Base-by-base conservation (phyloP, 1,284 basidiomycete species). In the Fomitopsis schrenkii region DNA sequence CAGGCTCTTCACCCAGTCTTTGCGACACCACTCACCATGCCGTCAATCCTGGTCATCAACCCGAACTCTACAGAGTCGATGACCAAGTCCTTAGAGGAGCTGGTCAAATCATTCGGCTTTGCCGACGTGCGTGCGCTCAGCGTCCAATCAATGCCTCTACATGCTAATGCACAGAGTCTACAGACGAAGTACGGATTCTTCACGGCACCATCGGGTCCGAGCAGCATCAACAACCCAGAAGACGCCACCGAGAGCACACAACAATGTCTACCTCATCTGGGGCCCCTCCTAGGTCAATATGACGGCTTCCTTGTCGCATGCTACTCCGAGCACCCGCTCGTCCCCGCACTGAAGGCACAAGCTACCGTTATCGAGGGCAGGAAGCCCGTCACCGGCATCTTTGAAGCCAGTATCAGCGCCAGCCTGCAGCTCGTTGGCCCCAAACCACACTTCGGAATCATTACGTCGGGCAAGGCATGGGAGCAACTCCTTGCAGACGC, bases 251-350 rank as follows among this genome's bases (percentile, higher is more conserved):
- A 72, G 5, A 80, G 78, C 6, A 77, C 81, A 2, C 64, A 70
- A 0, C 69, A 70, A 26, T 78, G 77, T 22, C 67, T 79, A 35
- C 66, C 70, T 22, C 60, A 65, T 36, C 59, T 77, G 26, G 60
- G 68, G 19, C 59, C 63, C 0, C 58, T 63, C 28, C 50, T 66
- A 26, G 62, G 67, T 38, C 55, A 61, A 6, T 73, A 75, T 44
- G 73, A 74, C 57, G 77, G 72, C 6, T 78, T 79, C 65, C 72
- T 83, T 35, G 76, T 83, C 8, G 79, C 80, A 4, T 83, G 81
- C 71, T 83, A 80, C 71, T 81, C 79, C 8, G 76, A 77, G 28
- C 82, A 84, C 63, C 79, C 81, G 0, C 74, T 84, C 7, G 74
- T 78, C 1, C 67, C 68, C 50, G 75, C 78, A 66, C 70, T 84